Base-by-base conservation (phyloP, 2,329 filamentous ascomycete genomes). In the Colletotrichum acutatum region DNA sequence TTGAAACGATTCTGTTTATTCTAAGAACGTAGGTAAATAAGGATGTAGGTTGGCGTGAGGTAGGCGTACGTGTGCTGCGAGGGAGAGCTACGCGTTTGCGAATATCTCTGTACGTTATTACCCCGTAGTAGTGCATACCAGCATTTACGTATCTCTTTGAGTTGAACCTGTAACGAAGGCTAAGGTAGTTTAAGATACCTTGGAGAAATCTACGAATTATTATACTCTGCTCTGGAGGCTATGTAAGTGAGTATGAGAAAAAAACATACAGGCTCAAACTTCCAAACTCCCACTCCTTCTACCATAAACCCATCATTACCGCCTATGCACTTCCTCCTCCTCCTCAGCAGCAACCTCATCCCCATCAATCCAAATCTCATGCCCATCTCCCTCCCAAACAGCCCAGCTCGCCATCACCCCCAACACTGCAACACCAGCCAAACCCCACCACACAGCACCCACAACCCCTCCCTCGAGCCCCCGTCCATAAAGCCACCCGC, bases 301-400 rank as follows among this genome's bases (percentile, higher is more conserved):
- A 19, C 19, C 14, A n/a, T 3, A 46, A 46, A 8, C 34, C 34
- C 14, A 16, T 6, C 26, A 22, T 53, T n/a, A 30, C 42, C 26
- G 37, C 59, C 60, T 49, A 1, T n/a, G 49, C 66, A 26, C 24
- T 2, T 26, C 42, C 9, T 53, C 58, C n/a, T 73, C 71, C 24
- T 67, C 61, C 24, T 80, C 78, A 37, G 46, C 61, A 37, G 46
- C 61, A 16, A 88, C 87, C 32, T 89, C 86, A 74, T 92, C 91
- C 0, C 90, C 91, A 32, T 91, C 89, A 2, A 93, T 78, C 84
- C 90, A 85, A 58, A 93, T 89, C 79, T 92, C 91, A 78, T 92
- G 90, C 0, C 91, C 91, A 76, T 91, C 83, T 0, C 91, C 90
- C 75, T 93, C 91, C 64, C 82, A 83, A 9, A 92, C 88, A 72